Percentiles rank a stretch among this genome's conserved stretches.
Evolutionary conservation across 2,329 filamentous ascomycete species (phyloP).

Genomic region (Fusarium musae): DNA sequence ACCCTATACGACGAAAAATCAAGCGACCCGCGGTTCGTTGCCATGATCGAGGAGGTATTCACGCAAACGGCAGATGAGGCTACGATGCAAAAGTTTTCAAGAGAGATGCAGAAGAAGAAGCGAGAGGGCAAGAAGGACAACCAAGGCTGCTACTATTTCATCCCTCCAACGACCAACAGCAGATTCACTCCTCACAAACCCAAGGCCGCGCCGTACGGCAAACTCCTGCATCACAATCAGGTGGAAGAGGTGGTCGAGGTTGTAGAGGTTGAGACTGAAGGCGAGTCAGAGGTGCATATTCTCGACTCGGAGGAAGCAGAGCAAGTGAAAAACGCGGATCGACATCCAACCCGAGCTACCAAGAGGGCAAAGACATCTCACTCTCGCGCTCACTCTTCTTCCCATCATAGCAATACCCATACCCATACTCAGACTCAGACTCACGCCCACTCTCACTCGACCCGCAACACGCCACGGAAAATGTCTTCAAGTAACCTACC

Average conservation of each 20-base stretch:
- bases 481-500: conserved; percentile 41
- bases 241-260: conserved; percentile 29
- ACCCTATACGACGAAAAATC: conserved; percentile 69
- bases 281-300: conserved; percentile 17
- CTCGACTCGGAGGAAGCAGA: conserved; percentile 16
- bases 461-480: conserved; percentile 43
- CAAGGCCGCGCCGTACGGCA: conserved; percentile 60
- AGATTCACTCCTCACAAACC: conserved; percentile 57
- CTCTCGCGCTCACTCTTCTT: conserved; percentile 35
- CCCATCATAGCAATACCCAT: conserved; percentile 15
- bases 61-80: conserved; percentile 65
- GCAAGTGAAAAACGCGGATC: conserved; percentile 17
- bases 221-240: conserved; percentile 55
- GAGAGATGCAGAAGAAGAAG: conserved; percentile 65
- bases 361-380: conserved; percentile 53
- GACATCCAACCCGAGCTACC: conserved; percentile 41
- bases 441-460: conserved; percentile 35
- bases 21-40: conserved; percentile 62
- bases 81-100: conserved; percentile 62
- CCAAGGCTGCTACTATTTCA: conserved; percentile 65
- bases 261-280: conserved; percentile 6
- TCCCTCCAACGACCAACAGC: conserved; percentile 58
- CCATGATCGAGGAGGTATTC: conserved; percentile 68
- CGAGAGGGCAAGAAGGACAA: conserved; percentile 65
- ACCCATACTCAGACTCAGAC: conserved; percentile 5